Conservation (phyloP, 257 asterid species). For the Fraxinus americana region DNA sequence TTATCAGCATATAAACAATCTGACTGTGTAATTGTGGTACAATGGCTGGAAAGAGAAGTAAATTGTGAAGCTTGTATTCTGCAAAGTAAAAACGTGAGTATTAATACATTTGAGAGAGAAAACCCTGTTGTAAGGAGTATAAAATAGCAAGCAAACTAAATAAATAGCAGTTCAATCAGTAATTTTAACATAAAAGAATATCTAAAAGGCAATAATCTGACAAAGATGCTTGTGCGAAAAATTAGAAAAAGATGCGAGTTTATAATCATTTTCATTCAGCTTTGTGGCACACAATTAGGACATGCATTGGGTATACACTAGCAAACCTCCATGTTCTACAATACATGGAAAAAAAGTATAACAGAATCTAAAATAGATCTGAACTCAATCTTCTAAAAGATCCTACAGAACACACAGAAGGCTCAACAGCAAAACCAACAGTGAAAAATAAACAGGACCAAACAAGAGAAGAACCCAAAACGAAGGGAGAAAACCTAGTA, state of each 20-base stretch:
- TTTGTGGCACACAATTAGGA: neutral
- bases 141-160: slow-evolving; percentile 12
- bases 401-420: neutral
- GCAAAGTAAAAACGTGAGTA: slow-evolving; percentile 33
- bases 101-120: slow-evolving; percentile 3
- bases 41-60: slow-evolving; percentile 43
- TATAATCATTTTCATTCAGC: neutral
- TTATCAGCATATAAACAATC: slow-evolving; percentile 38
- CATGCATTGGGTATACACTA: neutral
- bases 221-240: neutral
- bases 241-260: neutral
- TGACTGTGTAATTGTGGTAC: slow-evolving; percentile 29
- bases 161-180: neutral
- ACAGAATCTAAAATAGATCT: neutral
- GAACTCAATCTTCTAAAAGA: neutral
- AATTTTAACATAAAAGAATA: neutral
- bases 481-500: neutral
- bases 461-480: neutral
- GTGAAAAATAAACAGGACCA: neutral
- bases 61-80: slow-evolving; percentile 51
- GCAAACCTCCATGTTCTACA: neutral
- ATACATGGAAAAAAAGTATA: neutral
- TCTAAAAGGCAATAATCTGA: neutral
- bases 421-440: neutral
- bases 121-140: slow-evolving; percentile 4